Conservation (phyloP, 306 rosid species). For the Clitoria ternatea region DNA sequence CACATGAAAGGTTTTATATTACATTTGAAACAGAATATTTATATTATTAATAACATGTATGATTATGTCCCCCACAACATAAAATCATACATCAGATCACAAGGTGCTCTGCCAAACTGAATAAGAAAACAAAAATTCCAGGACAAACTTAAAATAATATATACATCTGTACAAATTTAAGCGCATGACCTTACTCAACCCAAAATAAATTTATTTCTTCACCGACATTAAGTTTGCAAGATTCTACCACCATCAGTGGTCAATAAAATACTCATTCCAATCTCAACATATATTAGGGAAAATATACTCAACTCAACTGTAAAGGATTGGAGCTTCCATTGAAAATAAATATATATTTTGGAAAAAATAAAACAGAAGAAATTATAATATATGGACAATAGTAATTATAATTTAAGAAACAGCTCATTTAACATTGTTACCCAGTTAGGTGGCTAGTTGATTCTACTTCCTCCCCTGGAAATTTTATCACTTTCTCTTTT, state of each 20-base stretch:
- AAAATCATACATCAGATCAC: constrained; percentile 5
- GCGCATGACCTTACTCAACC: background rate
- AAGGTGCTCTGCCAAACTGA: background rate
- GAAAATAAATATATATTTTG: background rate
- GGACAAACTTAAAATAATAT: background rate
- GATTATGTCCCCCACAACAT: background rate
- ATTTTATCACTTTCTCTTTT: background rate
- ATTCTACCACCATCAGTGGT: constrained; percentile 1
- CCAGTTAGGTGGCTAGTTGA: background rate
- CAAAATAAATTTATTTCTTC: background rate
- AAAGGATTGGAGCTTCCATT: background rate
- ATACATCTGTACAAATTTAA: background rate
- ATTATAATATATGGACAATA: background rate
- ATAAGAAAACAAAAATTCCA: background rate
- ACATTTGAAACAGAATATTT: background rate
- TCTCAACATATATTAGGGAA: background rate
- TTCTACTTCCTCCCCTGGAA: background rate
- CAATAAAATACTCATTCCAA: background rate
- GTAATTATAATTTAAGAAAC: background rate
- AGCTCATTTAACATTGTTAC: background rate
- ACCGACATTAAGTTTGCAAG: background rate
- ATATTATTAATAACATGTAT: background rate
- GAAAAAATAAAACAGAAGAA: background rate
- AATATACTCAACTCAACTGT: background rate
- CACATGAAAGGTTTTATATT: background rate